phyloP scores from a whole-genome alignment of 768 basidiomycete genomes.

The Trametes sanguinea region DNA sequence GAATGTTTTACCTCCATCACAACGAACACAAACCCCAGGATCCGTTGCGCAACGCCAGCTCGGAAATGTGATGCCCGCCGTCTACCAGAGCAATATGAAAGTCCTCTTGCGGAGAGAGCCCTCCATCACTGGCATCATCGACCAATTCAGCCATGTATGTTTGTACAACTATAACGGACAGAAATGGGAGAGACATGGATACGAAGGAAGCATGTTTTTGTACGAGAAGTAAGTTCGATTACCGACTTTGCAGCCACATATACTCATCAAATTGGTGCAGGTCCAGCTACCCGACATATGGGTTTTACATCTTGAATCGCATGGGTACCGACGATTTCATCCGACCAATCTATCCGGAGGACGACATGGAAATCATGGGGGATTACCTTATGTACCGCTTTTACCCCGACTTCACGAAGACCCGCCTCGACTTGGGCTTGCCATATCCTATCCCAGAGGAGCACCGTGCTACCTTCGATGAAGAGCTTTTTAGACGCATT shows the following conservation, averaged over 20 bases:
- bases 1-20: conserved; percentile 15
- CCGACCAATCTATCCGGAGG: conserved; percentile 75
- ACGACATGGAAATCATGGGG: conserved; percentile 63
- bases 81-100: conserved; percentile 76
- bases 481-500: conserved; percentile 20
- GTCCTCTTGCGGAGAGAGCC: conserved; percentile 79
- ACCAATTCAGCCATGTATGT: conserved; percentile 88
- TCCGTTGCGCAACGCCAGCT: conserved; percentile 24
- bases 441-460: conserved; percentile 26
- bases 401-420: conserved; percentile 65
- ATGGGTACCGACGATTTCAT: conserved; percentile 79
- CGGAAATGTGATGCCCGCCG: conserved; percentile 21
- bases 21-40: conserved; percentile 22
- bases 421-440: conserved; percentile 35
- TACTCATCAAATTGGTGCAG: conserved; percentile 38
- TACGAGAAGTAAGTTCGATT: conserved; percentile 68
- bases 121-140: conserved; percentile 76
- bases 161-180: conserved; percentile 72
- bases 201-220: conserved; percentile 87
- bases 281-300: conserved; percentile 78
- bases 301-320: conserved; percentile 83
- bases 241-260: neutral
- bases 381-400: conserved; percentile 74
- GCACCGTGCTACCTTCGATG: conserved; percentile 26
- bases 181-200: conserved; percentile 83